phyloP scores from a whole-genome alignment of 148 eudicot species.

The Vaccinium myrtillus region DNA sequence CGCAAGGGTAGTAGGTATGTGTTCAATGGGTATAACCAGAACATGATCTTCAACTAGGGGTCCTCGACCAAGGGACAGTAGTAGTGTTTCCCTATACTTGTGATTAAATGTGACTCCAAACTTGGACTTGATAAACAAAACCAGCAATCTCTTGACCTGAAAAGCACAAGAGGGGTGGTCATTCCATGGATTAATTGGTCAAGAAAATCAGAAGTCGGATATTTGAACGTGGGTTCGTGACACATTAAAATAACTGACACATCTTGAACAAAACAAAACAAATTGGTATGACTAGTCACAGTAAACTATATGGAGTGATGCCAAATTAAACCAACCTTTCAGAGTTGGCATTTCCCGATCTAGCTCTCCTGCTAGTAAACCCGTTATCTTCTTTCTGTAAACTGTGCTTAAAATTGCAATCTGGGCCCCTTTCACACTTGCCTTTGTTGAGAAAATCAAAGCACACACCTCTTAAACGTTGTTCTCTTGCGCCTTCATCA shows the following conservation, averaged over 20 bases:
- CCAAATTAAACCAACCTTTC: conserved; percentile 44
- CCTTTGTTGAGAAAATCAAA: conserved; percentile 93
- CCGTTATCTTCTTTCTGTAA: conserved; percentile 60
- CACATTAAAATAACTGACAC: neutral
- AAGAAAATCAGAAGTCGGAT: neutral
- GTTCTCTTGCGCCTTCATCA: conserved; percentile 80
- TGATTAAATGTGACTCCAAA: conserved; percentile 80
- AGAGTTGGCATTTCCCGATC: conserved; percentile 41
- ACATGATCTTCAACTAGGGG: conserved; percentile 84
- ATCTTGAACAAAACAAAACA: conserved; percentile 7
- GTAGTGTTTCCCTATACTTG: conserved; percentile 67
- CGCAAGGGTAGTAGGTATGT: conserved; percentile 61
- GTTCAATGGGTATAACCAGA: conserved; percentile 78
- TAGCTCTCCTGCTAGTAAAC: conserved; percentile 39
- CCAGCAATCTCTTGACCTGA: conserved; percentile 94
- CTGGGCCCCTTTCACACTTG: conserved; percentile 90
- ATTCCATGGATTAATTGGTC: neutral
- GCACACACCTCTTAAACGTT: conserved; percentile 79
- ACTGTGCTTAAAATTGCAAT: conserved; percentile 78
- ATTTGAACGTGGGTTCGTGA: neutral
- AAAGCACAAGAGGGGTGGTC: conserved; percentile 5
- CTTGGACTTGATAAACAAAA: conserved; percentile 92
- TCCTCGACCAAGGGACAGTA: conserved; percentile 86
- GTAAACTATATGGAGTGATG: neutral
- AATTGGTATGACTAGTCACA: neutral